phyloP scores from a whole-genome alignment of 805 yeast genomes.

The Suhomyces emberorum region DNA sequence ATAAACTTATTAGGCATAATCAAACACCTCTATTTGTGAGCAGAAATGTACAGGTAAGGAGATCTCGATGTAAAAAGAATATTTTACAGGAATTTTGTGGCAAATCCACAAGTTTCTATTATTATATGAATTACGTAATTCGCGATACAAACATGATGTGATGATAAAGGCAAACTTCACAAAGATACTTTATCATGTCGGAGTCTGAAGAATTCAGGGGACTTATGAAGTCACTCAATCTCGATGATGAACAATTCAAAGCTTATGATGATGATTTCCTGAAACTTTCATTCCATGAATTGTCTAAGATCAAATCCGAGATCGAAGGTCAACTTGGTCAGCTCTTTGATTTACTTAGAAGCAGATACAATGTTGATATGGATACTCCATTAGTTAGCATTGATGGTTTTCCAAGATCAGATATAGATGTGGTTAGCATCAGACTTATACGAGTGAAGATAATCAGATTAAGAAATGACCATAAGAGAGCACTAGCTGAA shows the following conservation, averaged over 20 bases:
- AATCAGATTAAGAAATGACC: constrained; percentile 69
- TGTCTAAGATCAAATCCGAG: constrained; percentile 28
- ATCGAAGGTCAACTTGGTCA: constrained; percentile 34
- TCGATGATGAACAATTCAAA: constrained; percentile 21
- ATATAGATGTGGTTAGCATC: constrained; percentile 71
- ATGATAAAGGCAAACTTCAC: too few relatives aligned
- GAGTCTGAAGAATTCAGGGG: constrained; percentile 17
- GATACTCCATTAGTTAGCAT: constrained; percentile 56
- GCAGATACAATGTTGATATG: constrained; percentile 54
- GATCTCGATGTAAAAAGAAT: too few relatives aligned
- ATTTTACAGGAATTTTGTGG: too few relatives aligned
- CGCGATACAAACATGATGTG: too few relatives aligned
- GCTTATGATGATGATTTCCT: constrained; percentile 18
- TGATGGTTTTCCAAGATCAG: constrained; percentile 86
- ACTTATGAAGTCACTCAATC: constrained; percentile 25
- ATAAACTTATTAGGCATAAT: too few relatives aligned
- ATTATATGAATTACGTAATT: too few relatives aligned
- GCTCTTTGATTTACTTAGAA: constrained; percentile 41
- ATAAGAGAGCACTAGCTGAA: constrained; percentile 43
- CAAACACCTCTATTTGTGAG: too few relatives aligned
- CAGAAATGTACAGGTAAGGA: too few relatives aligned
- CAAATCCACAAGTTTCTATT: too few relatives aligned
- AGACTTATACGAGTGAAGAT: constrained; percentile 62
- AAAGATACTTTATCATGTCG: too few relatives aligned
- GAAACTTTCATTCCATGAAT: constrained; percentile 15